phyloP scores from a whole-genome alignment of 2,329 filamentous ascomycete species.

The Cordyceps farinosa region DNA sequence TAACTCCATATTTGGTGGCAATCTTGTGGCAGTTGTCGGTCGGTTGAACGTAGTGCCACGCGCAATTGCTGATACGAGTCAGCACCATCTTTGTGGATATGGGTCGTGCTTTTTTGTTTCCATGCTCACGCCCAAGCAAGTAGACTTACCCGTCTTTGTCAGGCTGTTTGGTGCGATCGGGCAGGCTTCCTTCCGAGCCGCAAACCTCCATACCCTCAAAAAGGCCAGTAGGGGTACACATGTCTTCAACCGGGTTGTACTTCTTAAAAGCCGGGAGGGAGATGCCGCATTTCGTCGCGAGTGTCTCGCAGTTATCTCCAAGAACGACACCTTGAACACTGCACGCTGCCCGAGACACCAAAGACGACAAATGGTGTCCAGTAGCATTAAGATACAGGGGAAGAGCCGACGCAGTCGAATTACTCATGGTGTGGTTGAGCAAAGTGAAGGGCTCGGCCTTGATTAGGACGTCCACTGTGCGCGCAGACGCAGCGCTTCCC shows the following conservation, averaged over 20 bases:
- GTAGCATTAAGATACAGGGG: neutral
- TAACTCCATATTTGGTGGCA: slow-evolving; percentile 34
- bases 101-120: neutral
- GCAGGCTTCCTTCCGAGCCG: slow-evolving; percentile 33
- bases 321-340: slow-evolving; percentile 25
- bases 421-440: neutral
- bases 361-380: too few species aligned
- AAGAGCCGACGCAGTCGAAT: neutral
- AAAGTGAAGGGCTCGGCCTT: neutral
- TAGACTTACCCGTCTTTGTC: slow-evolving; percentile 25
- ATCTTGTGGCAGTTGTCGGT: slow-evolving; percentile 37
- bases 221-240: slow-evolving; percentile 28
- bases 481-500: neutral
- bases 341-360: slow-evolving; percentile 24
- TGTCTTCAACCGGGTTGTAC: slow-evolving; percentile 30
- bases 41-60: slow-evolving; percentile 25
- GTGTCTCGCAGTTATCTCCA: slow-evolving; percentile 31
- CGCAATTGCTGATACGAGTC: slow-evolving; percentile 22
- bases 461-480: neutral
- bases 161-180: slow-evolving; percentile 33
- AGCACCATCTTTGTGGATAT: neutral
- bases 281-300: slow-evolving; percentile 38
- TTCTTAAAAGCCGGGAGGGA: slow-evolving; percentile 31
- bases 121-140: neutral
- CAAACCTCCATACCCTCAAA: slow-evolving; percentile 33